Percentiles rank a stretch among this genome's conserved stretches.
phyloP scores from a whole-genome alignment of 768 basidiomycete species.

The Boletus vermiculosoides region DNA sequence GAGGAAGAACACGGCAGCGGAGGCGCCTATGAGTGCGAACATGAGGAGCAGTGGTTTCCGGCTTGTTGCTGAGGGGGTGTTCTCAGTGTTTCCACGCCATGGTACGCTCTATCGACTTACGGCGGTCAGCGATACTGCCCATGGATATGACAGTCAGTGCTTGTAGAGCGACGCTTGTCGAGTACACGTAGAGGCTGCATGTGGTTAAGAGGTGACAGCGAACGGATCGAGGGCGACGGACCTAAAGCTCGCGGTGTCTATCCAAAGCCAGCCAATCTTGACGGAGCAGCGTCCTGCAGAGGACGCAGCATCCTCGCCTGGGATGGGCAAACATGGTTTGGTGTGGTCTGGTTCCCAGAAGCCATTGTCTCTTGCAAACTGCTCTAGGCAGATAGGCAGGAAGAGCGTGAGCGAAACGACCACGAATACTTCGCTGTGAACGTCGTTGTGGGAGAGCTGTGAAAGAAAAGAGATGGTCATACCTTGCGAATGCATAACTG shows the following conservation, averaged over 20 bases:
- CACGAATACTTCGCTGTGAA: slow-evolving; percentile 70
- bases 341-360: slow-evolving; percentile 68
- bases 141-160: slow-evolving; percentile 95
- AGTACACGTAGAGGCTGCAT: slow-evolving; percentile 80
- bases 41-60: slow-evolving; percentile 75
- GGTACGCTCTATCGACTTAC: slow-evolving; percentile 44
- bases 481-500: slow-evolving; percentile 86
- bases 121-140: slow-evolving; percentile 87
- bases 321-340: slow-evolving; percentile 47
- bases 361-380: slow-evolving; percentile 89
- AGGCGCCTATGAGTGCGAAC: slow-evolving; percentile 73
- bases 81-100: background rate
- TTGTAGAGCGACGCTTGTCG: slow-evolving; percentile 83
- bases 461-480: background rate
- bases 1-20: slow-evolving; percentile 68
- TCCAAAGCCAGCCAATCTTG: slow-evolving; percentile 78
- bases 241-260: slow-evolving; percentile 93
- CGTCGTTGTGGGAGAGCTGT: background rate
- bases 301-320: slow-evolving; percentile 19
- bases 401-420: slow-evolving; percentile 80
- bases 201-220: background rate
- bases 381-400: slow-evolving; percentile 80
- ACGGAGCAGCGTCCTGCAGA: slow-evolving; percentile 67
- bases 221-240: slow-evolving; percentile 23
- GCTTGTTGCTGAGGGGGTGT: slow-evolving; percentile 48